Evolutionary conservation across 768 basidiomycete genomes (phyloP), one percentile per base, ranked within the genome.

Genomic region (Kwoniella sp.): DNA sequence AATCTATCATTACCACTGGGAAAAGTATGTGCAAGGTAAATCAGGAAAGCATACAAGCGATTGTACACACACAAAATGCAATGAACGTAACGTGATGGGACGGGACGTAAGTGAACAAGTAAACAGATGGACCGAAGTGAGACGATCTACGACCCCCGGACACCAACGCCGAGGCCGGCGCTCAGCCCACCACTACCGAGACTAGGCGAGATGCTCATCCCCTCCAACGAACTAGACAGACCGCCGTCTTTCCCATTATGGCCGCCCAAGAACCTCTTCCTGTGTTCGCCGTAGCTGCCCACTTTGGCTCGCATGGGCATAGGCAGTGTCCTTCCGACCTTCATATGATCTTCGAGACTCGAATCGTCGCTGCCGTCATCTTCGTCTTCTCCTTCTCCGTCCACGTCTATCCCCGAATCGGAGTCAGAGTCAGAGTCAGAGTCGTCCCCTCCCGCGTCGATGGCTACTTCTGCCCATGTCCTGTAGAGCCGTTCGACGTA

Each of bases 401-500:
- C 41, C 17, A 9, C 15, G 20, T 45, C 41, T 7, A 45, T 20
- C 29, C 50, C 65, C 5, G 51, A 53, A 0, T 83, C 85, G 0
- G 86, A 86, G 0, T 86, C 86, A 0, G 86, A 87, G 0, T 86
- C 85, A 0, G 87, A 87, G 0, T 89, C 88, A 0, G 89, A 88
- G 0, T 88, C 89, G 0, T 89, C 89, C 0, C 87, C 89, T 7
- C 88, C 89, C 20, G 87, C 86, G 8, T 82, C 84, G 25, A 86
- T 83, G 3, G 90, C 89, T 2, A 95, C 93, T 31, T 87, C 83
- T 20, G 87, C 83, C 95, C 95, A 99, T 66, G 94, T 91, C 51
- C 93, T 84, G 74, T 97, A 99, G 28, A 96, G 86, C 9, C 84
- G 84, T 58, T 91, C 87, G 60, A 99, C 90, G 74, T 88, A 96